Base-by-base conservation (phyloP, 441 rosid species). In the Oxalis stricta region DNA sequence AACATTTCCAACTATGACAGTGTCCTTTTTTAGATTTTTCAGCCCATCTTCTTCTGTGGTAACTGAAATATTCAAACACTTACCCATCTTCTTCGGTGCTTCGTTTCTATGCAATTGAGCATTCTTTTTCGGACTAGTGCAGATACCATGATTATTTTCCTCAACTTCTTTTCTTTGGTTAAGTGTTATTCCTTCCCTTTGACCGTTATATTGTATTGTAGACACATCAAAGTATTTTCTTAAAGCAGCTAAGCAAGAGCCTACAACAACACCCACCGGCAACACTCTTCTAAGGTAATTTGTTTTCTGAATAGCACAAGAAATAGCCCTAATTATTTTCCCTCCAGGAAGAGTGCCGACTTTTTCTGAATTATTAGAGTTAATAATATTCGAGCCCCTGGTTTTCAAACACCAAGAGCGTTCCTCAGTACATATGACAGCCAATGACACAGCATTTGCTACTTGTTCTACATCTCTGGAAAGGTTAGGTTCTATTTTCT, bases 191-290 rank as follows among this genome's bases (percentile, higher is more conserved):
- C 41, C 37, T 46, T 64, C 73, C 43, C 52, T 63, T 28, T 58
- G 43, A 49, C 37, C 51, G 35, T 37, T 55, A 37, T 69, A 63
- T 38, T 62, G 59, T 35, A 47, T 45, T 17, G 74, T 66, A 52
- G 70, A 65, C 28, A 86, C 75, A 68, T 70, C 32, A 10, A 86
- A 87, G 69, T 60, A 61, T 64, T 77, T 70, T 64, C 92, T 72
- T 64, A 92, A 51, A 55, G 84, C 83, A 70, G 99, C 99, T 70
- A 92, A 77, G 74, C 84, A 65, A 52, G 89, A 82, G 49, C 99
- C 96, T 49, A 71, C 69, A 52, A 84, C 66, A 50, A 92, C 84
- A 52, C 99, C 96, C 41, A 76, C 60, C 31, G 97, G 99, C 61
- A 92, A 54, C 9, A 84, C 75, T 64, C 61, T 65, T 66, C 73